A percentile compares a stretch with the other conserved stretches of the same genome.
Conservation (phyloP, 1,284 basidiomycete genomes). For the Heterobasidion parviporum region DNA sequence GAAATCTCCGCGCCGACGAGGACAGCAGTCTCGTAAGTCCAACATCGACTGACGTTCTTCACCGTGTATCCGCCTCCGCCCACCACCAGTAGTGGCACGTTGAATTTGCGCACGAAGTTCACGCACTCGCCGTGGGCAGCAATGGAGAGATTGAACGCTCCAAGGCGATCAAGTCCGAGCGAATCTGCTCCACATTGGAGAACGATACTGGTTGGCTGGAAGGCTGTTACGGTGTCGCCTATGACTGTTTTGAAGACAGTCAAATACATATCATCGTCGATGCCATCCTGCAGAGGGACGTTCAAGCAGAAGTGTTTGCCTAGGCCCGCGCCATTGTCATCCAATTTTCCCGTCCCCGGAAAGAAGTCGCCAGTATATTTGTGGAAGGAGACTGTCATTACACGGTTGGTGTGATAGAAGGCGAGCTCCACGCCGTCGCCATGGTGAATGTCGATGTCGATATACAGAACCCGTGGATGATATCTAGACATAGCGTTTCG, state of each 20-base stretch:
- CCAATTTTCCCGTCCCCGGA: slow-evolving; percentile 89
- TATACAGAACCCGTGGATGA: slow-evolving; percentile 88
- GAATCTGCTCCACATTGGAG: slow-evolving; percentile 98
- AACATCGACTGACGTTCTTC: slow-evolving; percentile 95
- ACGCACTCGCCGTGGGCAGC: slow-evolving; percentile 99
- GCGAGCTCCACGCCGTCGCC: slow-evolving; percentile 97
- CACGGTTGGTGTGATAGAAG: slow-evolving; percentile 96
- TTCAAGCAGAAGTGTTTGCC: slow-evolving; percentile 97
- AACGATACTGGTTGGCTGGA: slow-evolving; percentile 88
- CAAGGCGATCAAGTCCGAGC: slow-evolving; percentile 88
- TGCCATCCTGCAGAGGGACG: slow-evolving; percentile 92
- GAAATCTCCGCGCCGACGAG: slow-evolving; percentile 82
- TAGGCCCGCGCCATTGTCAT: slow-evolving; percentile 78
- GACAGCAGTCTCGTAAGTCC: slow-evolving; percentile 97
- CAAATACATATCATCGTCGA: slow-evolving; percentile 96
- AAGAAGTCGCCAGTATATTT: slow-evolving; percentile 99
- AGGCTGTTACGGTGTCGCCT: slow-evolving; percentile 87
- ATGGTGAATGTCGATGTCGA: slow-evolving; percentile 97
- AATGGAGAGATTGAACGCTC: slow-evolving; percentile 98
- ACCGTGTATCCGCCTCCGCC: slow-evolving; percentile 97
- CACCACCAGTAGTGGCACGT: slow-evolving; percentile 82
- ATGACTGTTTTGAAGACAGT: slow-evolving; percentile 95
- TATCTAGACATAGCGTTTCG: slow-evolving; percentile 39
- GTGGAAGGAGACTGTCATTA: slow-evolving; percentile 98
- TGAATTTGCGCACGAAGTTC: slow-evolving; percentile 89